Base-by-base conservation (phyloP, 345 rosid genomes). In the Camelina hispida region DNA sequence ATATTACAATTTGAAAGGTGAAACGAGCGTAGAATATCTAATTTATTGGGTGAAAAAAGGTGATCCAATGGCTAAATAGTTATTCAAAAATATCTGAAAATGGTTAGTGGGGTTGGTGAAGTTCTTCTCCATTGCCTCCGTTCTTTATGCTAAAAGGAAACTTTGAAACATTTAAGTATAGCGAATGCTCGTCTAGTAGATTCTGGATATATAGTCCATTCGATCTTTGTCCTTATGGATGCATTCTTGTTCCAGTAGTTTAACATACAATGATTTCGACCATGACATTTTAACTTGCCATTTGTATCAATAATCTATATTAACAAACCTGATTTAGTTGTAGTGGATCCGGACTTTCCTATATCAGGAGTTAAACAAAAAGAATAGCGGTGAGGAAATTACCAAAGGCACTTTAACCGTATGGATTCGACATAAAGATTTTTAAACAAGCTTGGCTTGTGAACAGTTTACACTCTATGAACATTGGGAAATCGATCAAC, bases 41-140 rank as follows among this genome's bases (percentile, higher is more conserved):
- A 42, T 42, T 42, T 42, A 52, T 7, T 0, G 34, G 59, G 20
- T 50, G 28, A 7, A 15, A 15, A 48, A 16, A 16, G 8, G 30
- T 11, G 42, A 35, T 35, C 17, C n/a, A 68, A 2, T 17, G 43
- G 18, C 12, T 32, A 3, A 17, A 32, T 66, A 18, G 30, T 52
- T 18, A 52, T 37, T 52, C 20, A 8, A 28, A 28, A 28, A 12
- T 23, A 56, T 14, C 14, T 67, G 62, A 15, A 38, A n/a, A 40
- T 57, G 20, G 42, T 30, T 7, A 58, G 72, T 74, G 78, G 78
- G 61, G 46, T 74, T 66, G 73, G 78, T 74, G 73, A 74, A 42
- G 67, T 48, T 23, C 9, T 34, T 16, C 2, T 16, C n/a, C 23
- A n/a, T 23, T 47, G 72, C 61, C 18, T 66, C 67, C 54, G 32